Evolutionary conservation across 2,329 filamentous ascomycete genomes (phyloP).

Genomic region (Diaporthe caulivora): DNA sequence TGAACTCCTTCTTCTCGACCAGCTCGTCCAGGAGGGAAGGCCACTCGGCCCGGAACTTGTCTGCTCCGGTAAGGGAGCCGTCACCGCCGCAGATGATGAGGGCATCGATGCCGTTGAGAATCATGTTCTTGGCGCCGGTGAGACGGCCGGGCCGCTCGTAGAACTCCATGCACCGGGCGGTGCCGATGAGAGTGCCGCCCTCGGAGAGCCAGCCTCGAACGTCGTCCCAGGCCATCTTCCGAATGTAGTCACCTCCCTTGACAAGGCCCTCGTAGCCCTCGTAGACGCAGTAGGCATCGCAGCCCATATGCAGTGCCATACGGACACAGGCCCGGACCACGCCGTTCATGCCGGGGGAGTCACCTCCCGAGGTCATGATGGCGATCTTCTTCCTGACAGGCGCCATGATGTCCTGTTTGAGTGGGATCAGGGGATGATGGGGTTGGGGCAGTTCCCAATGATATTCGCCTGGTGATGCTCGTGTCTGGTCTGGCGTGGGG

Average conservation of each 20-base stretch:
- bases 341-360: slow-evolving; percentile 95
- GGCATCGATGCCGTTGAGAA: slow-evolving; percentile 92
- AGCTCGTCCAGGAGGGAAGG: slow-evolving; percentile 88
- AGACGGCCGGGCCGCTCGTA: slow-evolving; percentile 88
- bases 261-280: slow-evolving; percentile 98
- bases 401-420: slow-evolving; percentile 52
- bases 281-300: slow-evolving; percentile 84
- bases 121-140: slow-evolving; percentile 92
- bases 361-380: slow-evolving; percentile 94
- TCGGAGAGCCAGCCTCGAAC: slow-evolving; percentile 95
- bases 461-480: neutral
- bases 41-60: slow-evolving; percentile 94
- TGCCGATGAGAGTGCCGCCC: slow-evolving; percentile 95
- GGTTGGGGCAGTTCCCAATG: neutral
- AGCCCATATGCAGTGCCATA: slow-evolving; percentile 87
- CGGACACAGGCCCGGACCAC: slow-evolving; percentile 91
- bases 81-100: slow-evolving; percentile 98
- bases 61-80: slow-evolving; percentile 94
- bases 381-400: slow-evolving; percentile 76
- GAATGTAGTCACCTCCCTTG: slow-evolving; percentile 88
- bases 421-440: neutral
- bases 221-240: slow-evolving; percentile 90
- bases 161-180: slow-evolving; percentile 92
- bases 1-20: slow-evolving; percentile 79
- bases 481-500: neutral